Percentiles rank a stretch among this genome's conserved stretches.
Conservation (phyloP, 2,329 filamentous ascomycete genomes). For the Claviceps cyperi region DNA sequence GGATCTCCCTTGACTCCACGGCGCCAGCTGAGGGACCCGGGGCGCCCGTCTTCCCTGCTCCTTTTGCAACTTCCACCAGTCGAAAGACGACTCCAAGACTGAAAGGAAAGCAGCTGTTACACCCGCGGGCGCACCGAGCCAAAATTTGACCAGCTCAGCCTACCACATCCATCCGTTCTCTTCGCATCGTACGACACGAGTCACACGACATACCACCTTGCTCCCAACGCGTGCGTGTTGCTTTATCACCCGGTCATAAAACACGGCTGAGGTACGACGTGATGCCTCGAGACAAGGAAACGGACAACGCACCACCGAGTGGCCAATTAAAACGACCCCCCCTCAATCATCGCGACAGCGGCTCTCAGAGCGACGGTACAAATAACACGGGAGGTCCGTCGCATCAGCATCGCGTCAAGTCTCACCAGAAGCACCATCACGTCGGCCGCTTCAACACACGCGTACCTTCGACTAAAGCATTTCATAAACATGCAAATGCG, state of each 20-base stretch:
- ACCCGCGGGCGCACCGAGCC: neutral
- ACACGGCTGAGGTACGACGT: constrained; percentile 5
- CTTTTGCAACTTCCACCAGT: neutral
- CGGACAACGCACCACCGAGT: constrained; percentile 30
- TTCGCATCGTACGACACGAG: neutral
- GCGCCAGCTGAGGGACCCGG: neutral
- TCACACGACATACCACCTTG: neutral
- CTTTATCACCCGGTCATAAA: neutral
- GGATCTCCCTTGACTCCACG: too few relatives aligned
- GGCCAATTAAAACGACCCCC: constrained; percentile 42
- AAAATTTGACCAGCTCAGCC: neutral
- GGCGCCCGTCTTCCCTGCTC: neutral
- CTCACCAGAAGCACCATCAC: constrained; percentile 18
- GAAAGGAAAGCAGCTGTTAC: neutral
- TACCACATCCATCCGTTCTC: neutral
- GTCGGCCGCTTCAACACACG: constrained; percentile 35
- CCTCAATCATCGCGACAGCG: constrained; percentile 22
- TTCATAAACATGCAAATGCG: constrained; percentile 24
- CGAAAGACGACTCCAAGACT: neutral
- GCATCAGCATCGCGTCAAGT: constrained; percentile 18
- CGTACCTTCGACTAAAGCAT: constrained; percentile 35
- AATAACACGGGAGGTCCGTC: constrained; percentile 10
- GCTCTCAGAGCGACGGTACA: constrained; percentile 18
- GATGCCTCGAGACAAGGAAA: constrained; percentile 32
- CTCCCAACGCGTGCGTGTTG: neutral